Evolutionary conservation across 2,329 filamentous ascomycete genomes (phyloP).

Genomic region (Fusarium sp.): DNA sequence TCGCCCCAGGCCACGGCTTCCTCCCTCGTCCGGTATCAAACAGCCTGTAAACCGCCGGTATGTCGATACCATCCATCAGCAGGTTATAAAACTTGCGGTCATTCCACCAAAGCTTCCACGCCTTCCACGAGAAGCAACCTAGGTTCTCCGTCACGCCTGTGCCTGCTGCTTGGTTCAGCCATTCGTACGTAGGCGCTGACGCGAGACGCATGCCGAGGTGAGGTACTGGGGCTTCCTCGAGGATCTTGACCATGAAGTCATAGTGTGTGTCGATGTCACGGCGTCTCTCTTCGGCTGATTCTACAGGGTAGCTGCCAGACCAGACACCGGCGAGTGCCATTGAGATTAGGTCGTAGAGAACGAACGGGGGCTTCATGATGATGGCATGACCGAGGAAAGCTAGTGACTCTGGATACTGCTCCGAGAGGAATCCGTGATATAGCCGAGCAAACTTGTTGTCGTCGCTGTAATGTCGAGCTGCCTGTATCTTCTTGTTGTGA

Average conservation of each 20-base stretch:
- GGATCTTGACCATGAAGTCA: conserved; percentile 28
- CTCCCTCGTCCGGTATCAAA: conserved; percentile 55
- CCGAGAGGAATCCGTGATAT: conserved; percentile 47
- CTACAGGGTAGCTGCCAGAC: conserved; percentile 41
- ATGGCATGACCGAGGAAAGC: conserved; percentile 46
- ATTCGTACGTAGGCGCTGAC: conserved; percentile 45
- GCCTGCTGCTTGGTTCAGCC: conserved; percentile 56
- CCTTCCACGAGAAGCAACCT: conserved; percentile 52
- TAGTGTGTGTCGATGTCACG: conserved; percentile 48
- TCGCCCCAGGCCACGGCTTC: conserved; percentile 55
- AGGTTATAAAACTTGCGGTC: conserved; percentile 55
- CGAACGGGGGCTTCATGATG: conserved; percentile 42
- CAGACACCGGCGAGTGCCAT: conserved; percentile 48
- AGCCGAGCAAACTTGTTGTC: conserved; percentile 45
- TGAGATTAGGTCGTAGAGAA: conserved; percentile 46
- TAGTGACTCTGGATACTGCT: conserved; percentile 49
- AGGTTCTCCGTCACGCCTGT: conserved; percentile 56
- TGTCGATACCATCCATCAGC: conserved; percentile 54
- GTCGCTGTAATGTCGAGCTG: conserved; percentile 34
- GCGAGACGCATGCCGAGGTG: conserved; percentile 42
- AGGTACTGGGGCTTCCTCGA: conserved; percentile 43
- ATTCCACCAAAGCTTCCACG: conserved; percentile 58
- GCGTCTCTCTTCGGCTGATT: conserved; percentile 36
- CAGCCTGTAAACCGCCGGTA: conserved; percentile 54
- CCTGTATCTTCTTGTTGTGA: conserved; percentile 37